phyloP scores from a whole-genome alignment of 768 basidiomycete species.

The Ramaria sp. region DNA sequence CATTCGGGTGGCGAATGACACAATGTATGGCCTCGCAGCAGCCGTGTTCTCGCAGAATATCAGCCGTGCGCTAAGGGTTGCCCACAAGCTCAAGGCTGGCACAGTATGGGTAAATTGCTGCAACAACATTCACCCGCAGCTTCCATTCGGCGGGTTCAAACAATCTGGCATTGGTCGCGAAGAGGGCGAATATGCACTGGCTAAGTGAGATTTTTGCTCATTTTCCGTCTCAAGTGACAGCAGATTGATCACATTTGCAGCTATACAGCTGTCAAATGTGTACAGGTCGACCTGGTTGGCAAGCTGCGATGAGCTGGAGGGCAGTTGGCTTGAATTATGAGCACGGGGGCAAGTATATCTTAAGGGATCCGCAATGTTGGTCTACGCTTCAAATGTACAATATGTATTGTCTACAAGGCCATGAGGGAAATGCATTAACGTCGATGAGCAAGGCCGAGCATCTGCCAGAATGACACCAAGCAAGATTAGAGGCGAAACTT shows the following conservation, averaged over 20 bases:
- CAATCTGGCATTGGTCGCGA: constrained; percentile 76
- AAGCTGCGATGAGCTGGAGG: constrained; percentile 13
- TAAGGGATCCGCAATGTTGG: background rate
- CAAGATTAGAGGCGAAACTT: no score
- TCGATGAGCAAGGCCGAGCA: no score
- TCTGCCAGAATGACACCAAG: no score
- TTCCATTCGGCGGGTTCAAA: constrained; percentile 85
- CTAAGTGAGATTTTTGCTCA: constrained; percentile 32
- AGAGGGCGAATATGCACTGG: constrained; percentile 65
- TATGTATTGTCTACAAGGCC: no score
- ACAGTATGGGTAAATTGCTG: constrained; percentile 57
- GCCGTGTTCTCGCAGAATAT: constrained; percentile 79
- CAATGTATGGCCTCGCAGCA: constrained; percentile 76
- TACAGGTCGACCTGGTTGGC: constrained; percentile 49
- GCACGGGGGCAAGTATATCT: background rate
- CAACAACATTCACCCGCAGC: constrained; percentile 38
- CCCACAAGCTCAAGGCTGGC: constrained; percentile 70
- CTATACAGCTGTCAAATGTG: constrained; percentile 60
- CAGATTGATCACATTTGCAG: constrained; percentile 19
- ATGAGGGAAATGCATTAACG: no score
- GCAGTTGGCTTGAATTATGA: background rate
- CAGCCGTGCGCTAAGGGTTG: constrained; percentile 59
- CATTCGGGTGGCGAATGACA: constrained; percentile 72
- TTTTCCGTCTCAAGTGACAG: background rate
- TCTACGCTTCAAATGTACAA: no score